Evolutionary conservation across 257 asterid species (phyloP).

Genomic region (Fraxinus americana): DNA sequence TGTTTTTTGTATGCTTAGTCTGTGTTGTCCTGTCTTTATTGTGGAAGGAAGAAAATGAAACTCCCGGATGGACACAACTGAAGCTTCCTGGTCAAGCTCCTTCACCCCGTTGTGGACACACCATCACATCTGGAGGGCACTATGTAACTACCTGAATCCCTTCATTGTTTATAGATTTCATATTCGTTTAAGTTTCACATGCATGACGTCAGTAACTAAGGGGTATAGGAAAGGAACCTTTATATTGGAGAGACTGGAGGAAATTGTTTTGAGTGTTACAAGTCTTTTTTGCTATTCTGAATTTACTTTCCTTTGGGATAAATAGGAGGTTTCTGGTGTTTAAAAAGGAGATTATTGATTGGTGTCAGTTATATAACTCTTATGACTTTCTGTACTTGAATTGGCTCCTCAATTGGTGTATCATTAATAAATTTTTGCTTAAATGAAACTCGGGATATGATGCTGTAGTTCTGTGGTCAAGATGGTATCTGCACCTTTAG

Average conservation of each 20-base stretch:
- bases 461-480: conserved; percentile 5
- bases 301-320: background rate
- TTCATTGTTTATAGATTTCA: conserved; percentile 10
- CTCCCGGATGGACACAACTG: conserved; percentile 98
- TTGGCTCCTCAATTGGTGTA: background rate
- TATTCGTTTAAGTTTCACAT: background rate
- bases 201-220: background rate
- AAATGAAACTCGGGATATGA: background rate
- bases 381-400: background rate
- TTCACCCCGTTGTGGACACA: conserved; percentile 94
- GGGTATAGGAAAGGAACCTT: background rate
- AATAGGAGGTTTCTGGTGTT: background rate
- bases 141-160: conserved; percentile 50
- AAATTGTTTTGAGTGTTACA: conserved; percentile 8
- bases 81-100: conserved; percentile 99
- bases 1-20: conserved; percentile 8
- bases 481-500: background rate
- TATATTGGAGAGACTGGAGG: background rate
- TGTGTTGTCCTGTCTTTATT: conserved; percentile 39
- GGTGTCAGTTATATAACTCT: background rate
- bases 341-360: background rate
- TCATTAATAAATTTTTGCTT: background rate
- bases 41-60: conserved; percentile 97
- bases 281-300: background rate
- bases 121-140: conserved; percentile 93